A percentile compares a stretch with the other conserved stretches of the same genome.
These are phyloP conservation scores for Mucor velutinosus DNA, from an alignment of 371 early-diverging fungal genomes.

Conservation along the genomic window DNA sequence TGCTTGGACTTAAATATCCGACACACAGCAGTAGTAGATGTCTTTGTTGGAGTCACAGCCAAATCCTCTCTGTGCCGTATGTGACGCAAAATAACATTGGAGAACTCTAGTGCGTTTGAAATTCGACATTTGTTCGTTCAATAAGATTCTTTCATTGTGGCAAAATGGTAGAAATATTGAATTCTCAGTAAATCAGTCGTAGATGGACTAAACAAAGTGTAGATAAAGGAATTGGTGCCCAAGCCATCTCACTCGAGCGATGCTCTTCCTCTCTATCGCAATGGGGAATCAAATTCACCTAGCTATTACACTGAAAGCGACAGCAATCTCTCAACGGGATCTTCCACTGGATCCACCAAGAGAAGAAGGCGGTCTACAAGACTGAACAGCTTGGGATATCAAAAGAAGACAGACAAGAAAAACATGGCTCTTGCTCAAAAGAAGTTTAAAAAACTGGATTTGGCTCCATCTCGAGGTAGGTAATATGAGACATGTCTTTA, in stretches of 20 bases:
- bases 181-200: neutral
- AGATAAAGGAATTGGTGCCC: conserved; percentile 1
- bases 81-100: neutral
- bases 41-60: neutral
- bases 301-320: conserved; percentile 22
- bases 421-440: conserved; percentile 18
- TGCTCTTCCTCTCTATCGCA: conserved; percentile 6
- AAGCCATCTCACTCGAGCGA: conserved; percentile 23
- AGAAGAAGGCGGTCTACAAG: conserved; percentile 15
- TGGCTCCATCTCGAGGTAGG: conserved; percentile 9
- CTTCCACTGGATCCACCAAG: conserved; percentile 27
- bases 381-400: conserved; percentile 5
- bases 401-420: conserved; percentile 3
- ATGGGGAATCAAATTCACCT: conserved; percentile 8
- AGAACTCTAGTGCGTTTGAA: neutral
- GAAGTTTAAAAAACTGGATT: conserved; percentile 19
- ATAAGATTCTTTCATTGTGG: neutral
- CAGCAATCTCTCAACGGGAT: conserved; percentile 19
- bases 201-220: neutral
- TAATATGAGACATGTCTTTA: neutral
- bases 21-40: neutral
- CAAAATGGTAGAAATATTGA: neutral
- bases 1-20: neutral
- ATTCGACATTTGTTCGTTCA: neutral
- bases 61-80: neutral